Base-by-base conservation (phyloP, 2,329 filamentous ascomycete genomes). In the Alternaria angustiovoidea region DNA sequence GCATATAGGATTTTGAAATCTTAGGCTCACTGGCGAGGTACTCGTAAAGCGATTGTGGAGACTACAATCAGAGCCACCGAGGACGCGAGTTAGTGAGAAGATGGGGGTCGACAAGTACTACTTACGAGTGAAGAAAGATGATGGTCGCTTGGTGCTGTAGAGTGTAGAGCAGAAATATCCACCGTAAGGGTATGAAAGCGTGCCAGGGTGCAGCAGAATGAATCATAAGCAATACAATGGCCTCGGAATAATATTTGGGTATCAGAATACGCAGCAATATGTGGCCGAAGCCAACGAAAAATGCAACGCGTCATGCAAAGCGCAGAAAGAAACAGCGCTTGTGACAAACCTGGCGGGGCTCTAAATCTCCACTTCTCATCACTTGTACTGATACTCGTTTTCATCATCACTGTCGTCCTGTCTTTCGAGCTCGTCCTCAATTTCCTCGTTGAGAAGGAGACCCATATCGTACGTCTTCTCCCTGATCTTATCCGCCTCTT, bases 401-500 rank as follows among this genome's bases (percentile, higher is more conserved):
- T 56, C 57, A 4, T 63, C 64, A 0, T 63, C 63, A 5, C 57
- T 66, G 2, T 63, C 66, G 5, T 67, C 65, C 5, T 62, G 57
- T 28, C 60, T 65, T 12, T 71, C 74, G 1, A 85, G 57, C 39
- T 57, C 76, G 69, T 90, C 87, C 54, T 86, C 85, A 48, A 82
- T 78, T 57, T 90, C 89, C 62, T 89, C 88, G 66, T 93, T 85
- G 54, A 94, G 70, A 64, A 91, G 80, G 67, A 89, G 84, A 1
- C 91, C 91, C 49, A 94, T 79, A 53, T 84, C 81, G 66, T 85
- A 86, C 75, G 91, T 93, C 63, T 91, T 86, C 64, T 84, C 80
- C 71, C 94, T 77, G 20, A 94, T 86, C 26, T 78, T 77, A 67
- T 83, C 80, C 14, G 85, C 85, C 38, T 71, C 68, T 22, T 82